Percentiles rank a stretch among this genome's conserved stretches.
Conservation (phyloP, 2,329 filamentous ascomycete species). For the Fusarium sambucinum region DNA sequence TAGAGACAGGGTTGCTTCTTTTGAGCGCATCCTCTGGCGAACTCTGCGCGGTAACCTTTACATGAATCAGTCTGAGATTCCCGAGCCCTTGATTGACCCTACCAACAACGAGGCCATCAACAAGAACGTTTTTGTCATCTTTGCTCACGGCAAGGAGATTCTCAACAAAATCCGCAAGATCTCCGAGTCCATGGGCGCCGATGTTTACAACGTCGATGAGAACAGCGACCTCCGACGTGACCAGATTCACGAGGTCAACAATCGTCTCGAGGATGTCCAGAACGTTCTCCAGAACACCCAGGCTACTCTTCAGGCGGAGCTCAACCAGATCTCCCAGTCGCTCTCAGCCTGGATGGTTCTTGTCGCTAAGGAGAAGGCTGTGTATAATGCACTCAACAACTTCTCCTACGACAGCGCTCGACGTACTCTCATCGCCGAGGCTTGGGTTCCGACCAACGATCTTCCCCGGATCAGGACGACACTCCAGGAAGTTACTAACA, state of each 20-base stretch:
- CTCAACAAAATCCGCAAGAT: conserved; percentile 99
- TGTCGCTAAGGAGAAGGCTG: conserved; percentile 97
- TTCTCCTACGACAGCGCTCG: conserved; percentile 97
- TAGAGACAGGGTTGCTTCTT: conserved; percentile 90
- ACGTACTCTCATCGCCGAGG: conserved; percentile 96
- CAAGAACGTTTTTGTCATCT: conserved; percentile 99
- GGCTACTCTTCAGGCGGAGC: conserved; percentile 89
- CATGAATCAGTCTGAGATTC: conserved; percentile 99
- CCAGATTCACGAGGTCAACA: conserved; percentile 98
- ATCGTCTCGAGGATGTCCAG: conserved; percentile 86
- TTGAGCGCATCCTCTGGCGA: conserved; percentile 97
- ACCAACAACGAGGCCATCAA: conserved; percentile 89
- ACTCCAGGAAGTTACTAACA: conserved; percentile 95
- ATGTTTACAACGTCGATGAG: conserved; percentile 97
- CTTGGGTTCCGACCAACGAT: conserved; percentile 95
- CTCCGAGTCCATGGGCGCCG: conserved; percentile 94
- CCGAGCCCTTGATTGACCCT: conserved; percentile 91
- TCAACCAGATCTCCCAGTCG: conserved; percentile 92
- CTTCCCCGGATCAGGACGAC: conserved; percentile 91
- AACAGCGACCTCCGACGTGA: conserved; percentile 95
- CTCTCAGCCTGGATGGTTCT: conserved; percentile 98
- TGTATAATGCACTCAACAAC: conserved; percentile 93
- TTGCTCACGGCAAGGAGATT: conserved; percentile 98
- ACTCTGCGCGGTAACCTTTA: conserved; percentile 97
- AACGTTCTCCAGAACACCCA: conserved; percentile 97